A percentile compares a stretch with the other conserved stretches of the same genome.
Evolutionary conservation across 371 early-diverging fungal species (phyloP).

Genomic region (Saksenaea oblongispora): DNA sequence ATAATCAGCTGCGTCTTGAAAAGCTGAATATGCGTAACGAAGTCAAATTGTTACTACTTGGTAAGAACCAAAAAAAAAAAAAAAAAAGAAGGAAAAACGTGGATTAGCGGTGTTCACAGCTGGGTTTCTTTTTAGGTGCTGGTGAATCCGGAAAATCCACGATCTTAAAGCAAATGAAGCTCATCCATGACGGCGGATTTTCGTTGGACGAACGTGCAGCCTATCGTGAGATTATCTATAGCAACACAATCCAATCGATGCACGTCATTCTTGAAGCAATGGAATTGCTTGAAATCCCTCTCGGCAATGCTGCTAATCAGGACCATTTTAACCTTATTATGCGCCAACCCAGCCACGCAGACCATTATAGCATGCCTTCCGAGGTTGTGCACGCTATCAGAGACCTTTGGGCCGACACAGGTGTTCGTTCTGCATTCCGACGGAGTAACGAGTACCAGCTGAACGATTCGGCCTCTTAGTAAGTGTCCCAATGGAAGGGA

Average conservation of each 20-base stretch:
- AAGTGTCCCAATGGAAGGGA: slow-evolving; percentile 23
- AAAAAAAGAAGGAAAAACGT: background rate
- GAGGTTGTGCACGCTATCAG: slow-evolving; percentile 70
- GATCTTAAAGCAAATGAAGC: slow-evolving; percentile 95
- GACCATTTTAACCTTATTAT: slow-evolving; percentile 43
- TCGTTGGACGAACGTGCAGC: slow-evolving; percentile 80
- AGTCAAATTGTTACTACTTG: slow-evolving; percentile 93
- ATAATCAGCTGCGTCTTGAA: slow-evolving; percentile 82
- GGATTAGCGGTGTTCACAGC: background rate
- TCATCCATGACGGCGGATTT: slow-evolving; percentile 93
- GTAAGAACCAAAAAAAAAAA: slow-evolving; percentile 38
- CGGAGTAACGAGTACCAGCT: slow-evolving; percentile 83
- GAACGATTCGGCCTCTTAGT: slow-evolving; percentile 83
- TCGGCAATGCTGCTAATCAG: slow-evolving; percentile 64
- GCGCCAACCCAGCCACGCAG: slow-evolving; percentile 66
- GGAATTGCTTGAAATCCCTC: slow-evolving; percentile 69
- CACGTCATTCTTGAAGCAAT: slow-evolving; percentile 88
- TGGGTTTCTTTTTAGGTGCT: slow-evolving; percentile 64
- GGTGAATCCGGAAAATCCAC: slow-evolving; percentile 98
- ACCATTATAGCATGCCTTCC: slow-evolving; percentile 57
- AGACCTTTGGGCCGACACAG: slow-evolving; percentile 77
- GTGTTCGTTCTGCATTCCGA: slow-evolving; percentile 68
- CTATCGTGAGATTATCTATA: slow-evolving; percentile 87
- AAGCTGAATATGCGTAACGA: slow-evolving; percentile 79
- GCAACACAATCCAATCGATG: slow-evolving; percentile 89